phyloP scores from a whole-genome alignment of 768 basidiomycete species.

The Tulasnella sp. region DNA sequence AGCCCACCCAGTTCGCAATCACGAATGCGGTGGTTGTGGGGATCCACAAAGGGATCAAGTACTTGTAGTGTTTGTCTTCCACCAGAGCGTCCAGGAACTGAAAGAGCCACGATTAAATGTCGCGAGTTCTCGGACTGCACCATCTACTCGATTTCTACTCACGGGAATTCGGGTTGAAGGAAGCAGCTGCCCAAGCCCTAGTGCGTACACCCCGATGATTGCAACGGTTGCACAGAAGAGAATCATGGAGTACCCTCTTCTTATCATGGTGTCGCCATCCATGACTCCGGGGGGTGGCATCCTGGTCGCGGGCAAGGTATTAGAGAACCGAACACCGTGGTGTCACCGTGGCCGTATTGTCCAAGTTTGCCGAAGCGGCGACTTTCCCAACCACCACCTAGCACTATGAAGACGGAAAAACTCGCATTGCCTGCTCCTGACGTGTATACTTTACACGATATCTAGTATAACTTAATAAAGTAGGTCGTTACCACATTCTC shows the following conservation, averaged over 20 bases:
- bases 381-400: background rate
- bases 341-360: background rate
- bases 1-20: constrained; percentile 98
- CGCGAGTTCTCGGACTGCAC: background rate
- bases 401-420: background rate
- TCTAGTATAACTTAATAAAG: background rate
- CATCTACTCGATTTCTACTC: background rate
- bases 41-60: constrained; percentile 71
- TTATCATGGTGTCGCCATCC: constrained; percentile 15
- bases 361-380: background rate
- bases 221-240: background rate
- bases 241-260: background rate
- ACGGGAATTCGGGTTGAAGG: background rate
- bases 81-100: constrained; percentile 42
- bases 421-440: background rate
- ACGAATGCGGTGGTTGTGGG: constrained; percentile 84
- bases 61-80: constrained; percentile 85
- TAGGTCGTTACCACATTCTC: background rate
- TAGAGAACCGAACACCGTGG: background rate
- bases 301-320: background rate
- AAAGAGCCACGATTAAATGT: background rate
- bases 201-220: constrained; percentile 11
- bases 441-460: background rate
- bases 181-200: constrained; percentile 7
- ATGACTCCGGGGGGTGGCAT: background rate